Evolutionary conservation across 176 grass and related monocot genomes (phyloP).

Genomic region (Carex pumila): DNA sequence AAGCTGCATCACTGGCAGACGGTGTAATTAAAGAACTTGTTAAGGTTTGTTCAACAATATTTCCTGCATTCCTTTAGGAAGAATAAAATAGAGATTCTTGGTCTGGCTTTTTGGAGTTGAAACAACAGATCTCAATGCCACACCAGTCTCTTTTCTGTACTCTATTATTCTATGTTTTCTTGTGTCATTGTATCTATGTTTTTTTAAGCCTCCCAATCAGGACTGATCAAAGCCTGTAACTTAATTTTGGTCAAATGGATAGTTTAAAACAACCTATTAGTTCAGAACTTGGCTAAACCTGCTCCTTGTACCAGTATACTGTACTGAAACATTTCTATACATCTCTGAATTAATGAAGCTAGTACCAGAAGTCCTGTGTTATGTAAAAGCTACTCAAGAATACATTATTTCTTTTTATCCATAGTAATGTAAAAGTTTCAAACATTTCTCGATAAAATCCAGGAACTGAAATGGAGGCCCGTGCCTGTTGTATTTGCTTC

Average conservation of each 20-base stretch:
- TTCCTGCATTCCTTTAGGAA: neutral
- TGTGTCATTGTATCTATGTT: neutral
- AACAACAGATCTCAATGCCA: neutral
- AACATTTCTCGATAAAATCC: neutral
- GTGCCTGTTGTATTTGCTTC: constrained; percentile 68
- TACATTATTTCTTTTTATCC: neutral
- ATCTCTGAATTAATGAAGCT: neutral
- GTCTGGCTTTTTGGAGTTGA: too few relatives aligned
- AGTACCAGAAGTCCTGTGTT: neutral
- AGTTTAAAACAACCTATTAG: neutral
- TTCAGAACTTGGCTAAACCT: neutral
- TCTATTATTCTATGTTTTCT: neutral
- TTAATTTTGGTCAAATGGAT: neutral
- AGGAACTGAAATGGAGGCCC: constrained; percentile 64
- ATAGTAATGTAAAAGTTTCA: neutral
- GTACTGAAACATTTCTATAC: neutral
- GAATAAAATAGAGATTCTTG: neutral
- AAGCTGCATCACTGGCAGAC: constrained; percentile 67
- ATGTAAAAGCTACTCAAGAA: neutral
- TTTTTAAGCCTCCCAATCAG: neutral
- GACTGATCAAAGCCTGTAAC: neutral
- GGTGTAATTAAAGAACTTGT: constrained; percentile 59
- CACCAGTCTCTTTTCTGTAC: neutral
- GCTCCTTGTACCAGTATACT: neutral
- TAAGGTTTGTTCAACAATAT: constrained; percentile 40